Base-by-base conservation (phyloP, 345 rosid genomes). In the Ceriops tagal region DNA sequence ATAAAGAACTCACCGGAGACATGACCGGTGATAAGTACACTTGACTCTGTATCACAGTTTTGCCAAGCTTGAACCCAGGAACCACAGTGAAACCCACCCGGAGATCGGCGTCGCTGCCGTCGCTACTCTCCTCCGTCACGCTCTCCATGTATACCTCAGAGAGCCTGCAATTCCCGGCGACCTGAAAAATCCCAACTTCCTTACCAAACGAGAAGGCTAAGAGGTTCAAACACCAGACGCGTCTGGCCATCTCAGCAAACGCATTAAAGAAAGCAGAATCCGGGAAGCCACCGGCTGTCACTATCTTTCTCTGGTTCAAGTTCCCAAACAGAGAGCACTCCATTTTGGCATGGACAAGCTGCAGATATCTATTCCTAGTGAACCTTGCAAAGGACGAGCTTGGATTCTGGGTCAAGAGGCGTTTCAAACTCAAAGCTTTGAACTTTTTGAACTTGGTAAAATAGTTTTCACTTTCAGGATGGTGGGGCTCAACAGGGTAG, bases 61-160 rank as follows among this genome's bases (percentile, higher is more conserved):
- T 80, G 10, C 92, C 93, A 39, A 95, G 85, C 85, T 87, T 90
- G 83, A 95, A 90, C 39, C 99, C 99, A 19, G 99, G 97, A 53
- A 88, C 92, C 73, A 95, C 96, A 69, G 97, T 90, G 71, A 92
- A 92, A 59, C 87, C 81, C 62, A 95, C 99, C 78, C 81, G 82
- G 32, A 83, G 64, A 59, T 81, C 89, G 26, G 52, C 62, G 34
- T 57, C 77, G 5, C 64, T 55, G 32, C 83, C 84, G 4, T 46
- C 66, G 35, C 32, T 78, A 7, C 80, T 87, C 5, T 87, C 95
- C 47, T 95, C 92, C 15, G 82, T 81, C 20, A 86, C 90, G 37
- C 87, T 75, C 75, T 95, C 97, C 99, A 95, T 95, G 75, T 87
- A 88, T 21, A 95, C 92, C 57, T 90, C 96, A 8, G 97, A 92